Percentiles rank a stretch among this genome's conserved stretches.
These are phyloP conservation scores for Suillus subalutaceus DNA, from an alignment of 768 basidiomycete species.

Conservation along the genomic window DNA sequence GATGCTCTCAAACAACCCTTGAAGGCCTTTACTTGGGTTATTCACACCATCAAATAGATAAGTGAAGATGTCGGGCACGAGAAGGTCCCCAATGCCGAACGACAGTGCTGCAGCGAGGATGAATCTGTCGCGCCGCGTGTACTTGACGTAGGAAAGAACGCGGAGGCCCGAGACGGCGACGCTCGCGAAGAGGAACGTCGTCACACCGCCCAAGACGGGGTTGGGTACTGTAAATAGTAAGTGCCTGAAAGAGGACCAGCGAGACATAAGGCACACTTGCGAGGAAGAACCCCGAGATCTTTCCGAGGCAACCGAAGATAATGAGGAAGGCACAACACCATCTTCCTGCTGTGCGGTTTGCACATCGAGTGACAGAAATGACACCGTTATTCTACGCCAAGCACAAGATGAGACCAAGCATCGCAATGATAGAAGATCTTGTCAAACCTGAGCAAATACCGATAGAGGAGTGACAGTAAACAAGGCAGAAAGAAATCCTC, in stretches of 20 bases:
- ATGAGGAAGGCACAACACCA: conserved; percentile 83
- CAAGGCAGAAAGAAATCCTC: conserved; percentile 59
- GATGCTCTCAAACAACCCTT: conserved; percentile 75
- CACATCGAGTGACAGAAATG: conserved; percentile 83
- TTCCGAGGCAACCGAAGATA: conserved; percentile 78
- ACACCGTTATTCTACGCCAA: conserved; percentile 72
- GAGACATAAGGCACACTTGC: conserved; percentile 48
- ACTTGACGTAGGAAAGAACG: conserved; percentile 62
- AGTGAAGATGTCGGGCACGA: conserved; percentile 65
- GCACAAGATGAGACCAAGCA: background rate
- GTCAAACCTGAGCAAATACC: conserved; percentile 65
- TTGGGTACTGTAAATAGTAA: conserved; percentile 57
- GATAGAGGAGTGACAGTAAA: conserved; percentile 84
- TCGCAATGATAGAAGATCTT: background rate
- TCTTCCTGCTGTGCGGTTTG: conserved; percentile 75
- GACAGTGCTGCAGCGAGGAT: conserved; percentile 69
- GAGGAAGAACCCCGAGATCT: conserved; percentile 82
- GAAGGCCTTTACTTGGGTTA: conserved; percentile 54
- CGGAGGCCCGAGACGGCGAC: conserved; percentile 73
- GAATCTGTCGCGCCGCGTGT: conserved; percentile 68
- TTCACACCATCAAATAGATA: conserved; percentile 69
- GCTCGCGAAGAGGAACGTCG: conserved; percentile 82
- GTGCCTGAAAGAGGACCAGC: background rate
- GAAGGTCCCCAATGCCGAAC: conserved; percentile 72
- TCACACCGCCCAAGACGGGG: conserved; percentile 82